Evolutionary conservation across 306 rosid genomes (phyloP).

Genomic region (Luffa acutangula): DNA sequence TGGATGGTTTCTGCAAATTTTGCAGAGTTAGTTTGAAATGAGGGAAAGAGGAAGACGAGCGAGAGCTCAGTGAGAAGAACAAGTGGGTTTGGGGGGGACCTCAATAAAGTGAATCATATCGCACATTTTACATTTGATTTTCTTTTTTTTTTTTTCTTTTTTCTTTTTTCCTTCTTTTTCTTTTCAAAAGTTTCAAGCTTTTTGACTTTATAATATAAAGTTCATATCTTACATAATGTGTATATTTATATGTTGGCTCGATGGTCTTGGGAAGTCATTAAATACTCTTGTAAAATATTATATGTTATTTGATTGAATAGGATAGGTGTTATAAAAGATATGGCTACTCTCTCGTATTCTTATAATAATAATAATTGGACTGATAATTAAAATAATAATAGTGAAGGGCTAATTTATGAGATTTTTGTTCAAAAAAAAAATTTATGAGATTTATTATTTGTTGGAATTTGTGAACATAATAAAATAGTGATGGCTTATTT

Average conservation of each 20-base stretch:
- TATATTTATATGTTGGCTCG: neutral
- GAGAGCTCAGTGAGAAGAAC: neutral
- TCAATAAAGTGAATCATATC: conserved; percentile 3
- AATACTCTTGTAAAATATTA: neutral
- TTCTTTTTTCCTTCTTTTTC: neutral
- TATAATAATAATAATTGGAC: neutral
- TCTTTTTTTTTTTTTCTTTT: neutral
- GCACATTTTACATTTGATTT: neutral
- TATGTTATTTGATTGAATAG: neutral
- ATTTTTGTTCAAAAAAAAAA: too few relatives aligned
- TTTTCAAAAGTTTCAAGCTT: neutral
- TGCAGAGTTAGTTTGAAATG: neutral
- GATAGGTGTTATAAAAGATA: neutral
- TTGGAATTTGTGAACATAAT: neutral
- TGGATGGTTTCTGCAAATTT: neutral
- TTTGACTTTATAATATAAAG: neutral
- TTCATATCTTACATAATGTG: neutral
- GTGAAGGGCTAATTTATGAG: neutral
- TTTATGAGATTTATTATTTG: neutral
- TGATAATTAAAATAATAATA: neutral
- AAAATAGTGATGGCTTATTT: too few relatives aligned
- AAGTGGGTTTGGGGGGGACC: conserved; percentile 5
- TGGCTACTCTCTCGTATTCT: neutral
- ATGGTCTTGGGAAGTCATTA: neutral
- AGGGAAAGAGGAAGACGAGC: neutral